These are phyloP conservation scores for Phylloporus sp. DNA, from an alignment of 768 basidiomycete genomes.

Conservation along the genomic window DNA sequence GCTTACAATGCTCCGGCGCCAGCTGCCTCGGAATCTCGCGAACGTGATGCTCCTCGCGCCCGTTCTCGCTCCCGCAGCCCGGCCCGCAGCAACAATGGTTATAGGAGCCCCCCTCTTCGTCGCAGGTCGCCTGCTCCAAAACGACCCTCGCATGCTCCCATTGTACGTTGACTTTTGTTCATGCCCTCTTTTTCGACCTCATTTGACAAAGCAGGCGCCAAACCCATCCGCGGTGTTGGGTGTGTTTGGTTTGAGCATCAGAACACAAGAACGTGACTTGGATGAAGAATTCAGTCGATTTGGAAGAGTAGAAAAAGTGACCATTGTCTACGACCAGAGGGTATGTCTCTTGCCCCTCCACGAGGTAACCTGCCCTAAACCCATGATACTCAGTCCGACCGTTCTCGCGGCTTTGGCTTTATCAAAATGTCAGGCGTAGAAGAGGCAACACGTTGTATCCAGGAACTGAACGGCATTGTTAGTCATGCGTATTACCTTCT, in stretches of 20 bases:
- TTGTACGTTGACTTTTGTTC: constrained; percentile 44
- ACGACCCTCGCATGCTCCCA: constrained; percentile 65
- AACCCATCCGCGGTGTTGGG: constrained; percentile 87
- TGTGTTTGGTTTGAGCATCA: constrained; percentile 97
- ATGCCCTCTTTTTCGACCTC: constrained; percentile 22
- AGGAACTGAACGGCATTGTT: constrained; percentile 88
- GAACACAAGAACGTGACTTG: constrained; percentile 88
- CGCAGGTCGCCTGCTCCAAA: constrained; percentile 58
- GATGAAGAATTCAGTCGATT: constrained; percentile 90
- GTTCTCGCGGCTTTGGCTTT: constrained; percentile 97
- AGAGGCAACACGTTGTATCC: constrained; percentile 83
- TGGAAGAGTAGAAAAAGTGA: constrained; percentile 90
- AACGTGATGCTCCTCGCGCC: constrained; percentile 56
- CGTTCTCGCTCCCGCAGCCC: constrained; percentile 77
- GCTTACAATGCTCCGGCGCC: constrained; percentile 67
- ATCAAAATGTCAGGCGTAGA: constrained; percentile 89
- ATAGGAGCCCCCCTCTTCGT: constrained; percentile 52
- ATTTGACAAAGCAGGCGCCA: constrained; percentile 63
- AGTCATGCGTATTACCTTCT: constrained; percentile 26
- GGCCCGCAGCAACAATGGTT: constrained; percentile 47
- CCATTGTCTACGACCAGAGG: constrained; percentile 94
- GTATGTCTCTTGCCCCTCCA: constrained; percentile 41
- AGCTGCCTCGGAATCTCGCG: constrained; percentile 40
- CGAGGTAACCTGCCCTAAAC: constrained; percentile 16
- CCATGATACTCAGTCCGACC: constrained; percentile 61